phyloP scores from a whole-genome alignment of 306 rosid species.

The Benincasa hispida region DNA sequence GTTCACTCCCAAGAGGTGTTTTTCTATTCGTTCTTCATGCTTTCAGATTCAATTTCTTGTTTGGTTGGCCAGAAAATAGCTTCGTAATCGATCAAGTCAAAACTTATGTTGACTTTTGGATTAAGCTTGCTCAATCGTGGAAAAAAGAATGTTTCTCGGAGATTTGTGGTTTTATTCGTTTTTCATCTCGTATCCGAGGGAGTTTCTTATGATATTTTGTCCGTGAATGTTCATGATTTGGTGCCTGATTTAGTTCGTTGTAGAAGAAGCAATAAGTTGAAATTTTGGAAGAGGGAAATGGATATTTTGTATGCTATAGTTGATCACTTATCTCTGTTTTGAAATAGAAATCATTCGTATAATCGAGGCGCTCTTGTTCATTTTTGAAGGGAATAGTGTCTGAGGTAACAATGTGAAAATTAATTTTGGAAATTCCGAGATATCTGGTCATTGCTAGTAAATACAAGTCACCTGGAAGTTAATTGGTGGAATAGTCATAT shows the following conservation, averaged over 20 bases:
- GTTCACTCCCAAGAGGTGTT: constrained; percentile 72
- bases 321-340: background rate
- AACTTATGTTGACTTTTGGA: constrained; percentile 4
- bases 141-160: background rate
- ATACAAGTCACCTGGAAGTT: background rate
- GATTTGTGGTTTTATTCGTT: background rate
- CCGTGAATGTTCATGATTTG: background rate
- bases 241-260: background rate
- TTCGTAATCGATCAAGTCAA: background rate
- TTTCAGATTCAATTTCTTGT: constrained; percentile 8
- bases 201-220: background rate
- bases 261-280: background rate
- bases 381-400: background rate
- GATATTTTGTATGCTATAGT: background rate
- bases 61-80: constrained; percentile 1
- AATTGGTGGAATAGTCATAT: background rate
- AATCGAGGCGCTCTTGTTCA: background rate
- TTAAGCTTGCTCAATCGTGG: constrained; percentile 1
- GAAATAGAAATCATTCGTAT: background rate
- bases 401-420: background rate
- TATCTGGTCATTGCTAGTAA: background rate
- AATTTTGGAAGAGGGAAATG: background rate
- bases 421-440: background rate
- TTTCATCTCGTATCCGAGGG: background rate
- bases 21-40: background rate